Conservation (phyloP, 352 stramenopile species). For the Globisporangium spiculum region DNA sequence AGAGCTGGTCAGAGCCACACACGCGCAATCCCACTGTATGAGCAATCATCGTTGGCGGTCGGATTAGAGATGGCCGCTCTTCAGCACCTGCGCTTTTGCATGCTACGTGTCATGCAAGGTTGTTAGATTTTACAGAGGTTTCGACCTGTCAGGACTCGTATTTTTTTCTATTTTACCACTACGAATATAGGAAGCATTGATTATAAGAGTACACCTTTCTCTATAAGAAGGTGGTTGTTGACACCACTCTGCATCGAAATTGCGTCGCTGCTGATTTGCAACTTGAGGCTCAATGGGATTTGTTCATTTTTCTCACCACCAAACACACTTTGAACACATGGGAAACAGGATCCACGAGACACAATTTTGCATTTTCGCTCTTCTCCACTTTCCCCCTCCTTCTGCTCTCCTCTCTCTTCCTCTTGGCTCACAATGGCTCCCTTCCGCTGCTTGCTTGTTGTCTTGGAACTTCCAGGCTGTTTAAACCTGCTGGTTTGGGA, state of each 20-base stretch:
- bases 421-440: neutral
- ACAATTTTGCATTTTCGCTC: neutral
- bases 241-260: neutral
- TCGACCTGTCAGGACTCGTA: too few relatives aligned
- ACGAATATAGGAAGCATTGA: too few relatives aligned
- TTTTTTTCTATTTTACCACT: too few relatives aligned
- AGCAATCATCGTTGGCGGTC: constrained; percentile 6
- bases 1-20: constrained; percentile 8
- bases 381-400: neutral
- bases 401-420: neutral
- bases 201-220: too few relatives aligned
- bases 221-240: too few relatives aligned
- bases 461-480: too few relatives aligned
- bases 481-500: neutral
- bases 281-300: neutral
- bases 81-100: neutral
- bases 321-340: neutral
- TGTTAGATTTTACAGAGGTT: neutral
- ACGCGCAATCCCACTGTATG: constrained; percentile 3
- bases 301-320: neutral
- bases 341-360: neutral
- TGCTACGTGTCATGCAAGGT: neutral
- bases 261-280: constrained; percentile 2
- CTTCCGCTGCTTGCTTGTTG: neutral
- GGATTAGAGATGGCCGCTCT: neutral